Evolutionary conservation across 257 asterid species (phyloP).

Genomic region (Capsicum baccatum): DNA sequence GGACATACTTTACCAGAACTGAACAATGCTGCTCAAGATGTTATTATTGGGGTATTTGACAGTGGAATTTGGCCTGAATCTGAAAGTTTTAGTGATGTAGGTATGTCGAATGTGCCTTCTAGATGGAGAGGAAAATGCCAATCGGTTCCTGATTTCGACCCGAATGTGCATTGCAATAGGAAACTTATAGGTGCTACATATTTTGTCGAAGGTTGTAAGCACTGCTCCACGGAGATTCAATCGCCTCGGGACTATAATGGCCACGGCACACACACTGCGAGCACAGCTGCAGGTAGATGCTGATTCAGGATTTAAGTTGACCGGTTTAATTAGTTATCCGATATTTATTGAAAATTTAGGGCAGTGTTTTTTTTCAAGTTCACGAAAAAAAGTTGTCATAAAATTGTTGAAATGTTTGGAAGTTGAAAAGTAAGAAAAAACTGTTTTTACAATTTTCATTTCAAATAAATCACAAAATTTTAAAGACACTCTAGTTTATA

Average conservation of each 20-base stretch:
- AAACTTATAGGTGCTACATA: constrained; percentile 52
- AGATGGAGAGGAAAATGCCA: constrained; percentile 52
- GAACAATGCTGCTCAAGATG: constrained; percentile 48
- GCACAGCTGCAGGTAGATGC: constrained; percentile 47
- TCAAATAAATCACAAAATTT: too few relatives aligned
- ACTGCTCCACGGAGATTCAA: constrained; percentile 27
- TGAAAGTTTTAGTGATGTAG: constrained; percentile 44
- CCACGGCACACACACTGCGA: constrained; percentile 58
- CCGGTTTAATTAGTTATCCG: background rate
- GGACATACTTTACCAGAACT: constrained; percentile 35
- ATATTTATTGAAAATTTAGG: background rate
- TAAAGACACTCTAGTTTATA: too few relatives aligned
- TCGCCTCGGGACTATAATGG: constrained; percentile 56
- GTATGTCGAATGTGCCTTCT: constrained; percentile 41
- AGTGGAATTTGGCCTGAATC: constrained; percentile 62
- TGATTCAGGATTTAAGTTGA: background rate
- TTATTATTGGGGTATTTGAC: constrained; percentile 51
- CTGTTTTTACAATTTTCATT: too few relatives aligned
- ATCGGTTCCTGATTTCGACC: constrained; percentile 40
- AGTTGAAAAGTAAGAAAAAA: too few relatives aligned
- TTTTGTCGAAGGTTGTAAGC: constrained; percentile 44
- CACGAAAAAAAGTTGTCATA: too few relatives aligned
- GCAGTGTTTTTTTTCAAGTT: too few relatives aligned
- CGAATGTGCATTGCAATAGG: constrained; percentile 48
- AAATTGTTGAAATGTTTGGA: too few relatives aligned